Conservation (phyloP, 148 eudicot genomes). For the Selenicereus undatus region DNA sequence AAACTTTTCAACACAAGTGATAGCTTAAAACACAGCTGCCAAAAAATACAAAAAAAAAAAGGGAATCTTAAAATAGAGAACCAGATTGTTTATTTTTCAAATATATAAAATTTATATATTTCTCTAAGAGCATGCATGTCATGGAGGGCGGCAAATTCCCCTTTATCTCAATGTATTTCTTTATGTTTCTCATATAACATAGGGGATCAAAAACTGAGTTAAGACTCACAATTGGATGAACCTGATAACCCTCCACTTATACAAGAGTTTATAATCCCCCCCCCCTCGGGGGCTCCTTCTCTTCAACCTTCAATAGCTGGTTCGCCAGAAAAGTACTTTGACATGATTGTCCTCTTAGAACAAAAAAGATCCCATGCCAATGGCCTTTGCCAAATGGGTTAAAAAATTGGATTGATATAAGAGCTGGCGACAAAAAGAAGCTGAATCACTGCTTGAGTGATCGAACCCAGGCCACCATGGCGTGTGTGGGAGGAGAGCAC, state of each 20-base stretch:
- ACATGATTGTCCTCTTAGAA: conserved; percentile 20
- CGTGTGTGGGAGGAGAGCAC: not conserved
- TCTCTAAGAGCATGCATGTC: not conserved
- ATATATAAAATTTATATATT: not conserved
- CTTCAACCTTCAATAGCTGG: conserved; percentile 14
- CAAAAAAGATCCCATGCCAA: conserved; percentile 29
- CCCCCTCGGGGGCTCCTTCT: not conserved
- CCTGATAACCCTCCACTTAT: not conserved
- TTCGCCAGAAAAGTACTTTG: conserved; percentile 20
- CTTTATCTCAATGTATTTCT: not conserved
- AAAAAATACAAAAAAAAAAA: no score
- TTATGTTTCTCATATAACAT: not conserved
- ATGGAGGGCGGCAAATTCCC: not conserved
- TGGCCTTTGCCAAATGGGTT: conserved; percentile 23
- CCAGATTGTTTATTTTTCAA: not conserved
- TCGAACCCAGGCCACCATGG: not conserved
- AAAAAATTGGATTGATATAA: conserved; percentile 26
- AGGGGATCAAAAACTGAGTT: conserved; percentile 7
- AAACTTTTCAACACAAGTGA: no score
- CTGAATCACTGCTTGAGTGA: conserved; percentile 15
- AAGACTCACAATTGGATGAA: conserved; percentile 1
- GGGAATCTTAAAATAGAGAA: not conserved
- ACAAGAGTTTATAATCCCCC: conserved; percentile 10
- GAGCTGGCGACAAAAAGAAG: conserved; percentile 26
- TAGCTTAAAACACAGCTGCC: no score